These are phyloP conservation scores for Lachnellula cervina DNA, from an alignment of 2,329 filamentous ascomycete genomes.

Conservation along the genomic window DNA sequence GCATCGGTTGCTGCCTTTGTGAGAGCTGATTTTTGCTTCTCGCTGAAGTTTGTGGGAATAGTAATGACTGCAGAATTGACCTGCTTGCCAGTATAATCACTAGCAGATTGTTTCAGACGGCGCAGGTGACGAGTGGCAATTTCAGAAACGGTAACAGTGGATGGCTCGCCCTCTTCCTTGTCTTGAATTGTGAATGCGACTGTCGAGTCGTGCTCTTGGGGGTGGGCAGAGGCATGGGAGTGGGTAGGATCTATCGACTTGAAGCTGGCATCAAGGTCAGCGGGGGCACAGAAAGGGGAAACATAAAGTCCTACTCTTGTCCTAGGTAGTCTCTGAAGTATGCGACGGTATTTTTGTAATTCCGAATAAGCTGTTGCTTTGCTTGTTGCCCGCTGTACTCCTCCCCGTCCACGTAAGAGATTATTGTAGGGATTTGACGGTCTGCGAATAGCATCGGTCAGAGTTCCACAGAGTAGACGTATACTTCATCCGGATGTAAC, in stretches of 20 bases:
- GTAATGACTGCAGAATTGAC: slow-evolving; percentile 95
- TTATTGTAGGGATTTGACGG: slow-evolving; percentile 89
- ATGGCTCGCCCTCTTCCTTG: slow-evolving; percentile 58
- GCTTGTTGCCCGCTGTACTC: slow-evolving; percentile 96
- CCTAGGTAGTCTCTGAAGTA: slow-evolving; percentile 96
- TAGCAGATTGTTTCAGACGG: slow-evolving; percentile 75
- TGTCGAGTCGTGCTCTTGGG: slow-evolving; percentile 64
- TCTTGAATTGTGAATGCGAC: slow-evolving; percentile 84
- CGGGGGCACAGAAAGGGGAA: not conserved
- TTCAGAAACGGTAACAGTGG: slow-evolving; percentile 72
- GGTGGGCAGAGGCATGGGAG: slow-evolving; percentile 89
- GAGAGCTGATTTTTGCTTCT: slow-evolving; percentile 79
- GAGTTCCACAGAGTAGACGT: not conserved
- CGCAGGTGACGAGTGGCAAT: slow-evolving; percentile 79
- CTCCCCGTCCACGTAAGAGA: slow-evolving; percentile 93
- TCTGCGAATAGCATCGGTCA: slow-evolving; percentile 47
- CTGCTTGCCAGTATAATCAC: slow-evolving; percentile 86
- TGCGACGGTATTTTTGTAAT: slow-evolving; percentile 86
- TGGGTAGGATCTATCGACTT: slow-evolving; percentile 95
- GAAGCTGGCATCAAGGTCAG: slow-evolving; percentile 51
- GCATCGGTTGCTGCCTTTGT: slow-evolving; percentile 72
- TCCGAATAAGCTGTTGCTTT: slow-evolving; percentile 88
- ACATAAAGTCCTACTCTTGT: slow-evolving; percentile 63
- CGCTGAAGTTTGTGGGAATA: slow-evolving; percentile 87
- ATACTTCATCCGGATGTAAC: slow-evolving; percentile 29